Evolutionary conservation across 1,284 basidiomycete species (phyloP), one percentile per base, ranked within the genome.

Genomic region (Moesziomyces globuligerus): DNA sequence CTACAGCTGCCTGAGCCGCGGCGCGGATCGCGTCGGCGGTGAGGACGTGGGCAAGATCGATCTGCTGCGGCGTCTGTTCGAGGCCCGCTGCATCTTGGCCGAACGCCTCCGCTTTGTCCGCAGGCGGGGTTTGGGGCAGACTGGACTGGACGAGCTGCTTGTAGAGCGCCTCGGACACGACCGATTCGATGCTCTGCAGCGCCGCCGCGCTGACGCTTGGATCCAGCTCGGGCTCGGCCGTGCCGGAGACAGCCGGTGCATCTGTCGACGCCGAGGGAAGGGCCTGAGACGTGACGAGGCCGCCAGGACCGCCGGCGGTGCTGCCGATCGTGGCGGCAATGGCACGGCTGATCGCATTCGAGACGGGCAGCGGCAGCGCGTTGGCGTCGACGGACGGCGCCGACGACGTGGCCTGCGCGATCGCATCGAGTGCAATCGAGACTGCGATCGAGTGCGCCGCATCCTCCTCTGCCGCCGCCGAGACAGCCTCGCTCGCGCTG

Each of bases 1-100:
- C 67, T 1, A 71, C 49, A 0, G 68, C 68, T 36, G 68, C 68
- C 29, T 71, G 68, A 10, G 68, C 68, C 7, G 68, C 68, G 3
- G 62, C 61, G 4, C 58, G 21, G 24, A 71, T 61, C 17, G 62
- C 62, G 34, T 66, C 62, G 7, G 68, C 57, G 2, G 68, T 61
- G 9, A 71, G 42, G 3, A 53, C 50, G 15, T 57, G 40, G 7
- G 46, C 44, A 21, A 61, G n/a, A 32, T 60, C 64, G 13, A 55
- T 15, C 8, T 23, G 11, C 1, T 28, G 6, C 15, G 28, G 28
- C 17, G 28, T 36, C 20, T 36, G 49, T 5, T 29, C 39, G 2
- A 26, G 39, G 21, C 53, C 47, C 13, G 42, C 46, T 5, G 43
- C 40, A 39, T 52, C 42, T 17, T 8, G 5, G 17, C 34, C 34